These are phyloP conservation scores for Sergeia podlipaevii DNA, from an alignment of 208 protist species.

Conservation along the genomic window DNA sequence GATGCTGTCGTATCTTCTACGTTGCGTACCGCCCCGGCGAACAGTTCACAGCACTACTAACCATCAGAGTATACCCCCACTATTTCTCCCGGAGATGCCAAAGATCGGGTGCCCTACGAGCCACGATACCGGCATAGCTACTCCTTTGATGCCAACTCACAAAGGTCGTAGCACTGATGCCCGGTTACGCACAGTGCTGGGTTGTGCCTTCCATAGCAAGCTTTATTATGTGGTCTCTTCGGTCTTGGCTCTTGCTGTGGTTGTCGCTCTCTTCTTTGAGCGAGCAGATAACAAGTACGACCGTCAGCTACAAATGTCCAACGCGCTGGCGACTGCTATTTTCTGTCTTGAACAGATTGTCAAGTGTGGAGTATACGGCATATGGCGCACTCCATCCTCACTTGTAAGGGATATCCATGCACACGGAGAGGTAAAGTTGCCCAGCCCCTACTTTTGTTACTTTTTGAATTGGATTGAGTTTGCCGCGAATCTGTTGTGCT, in stretches of 20 bases:
- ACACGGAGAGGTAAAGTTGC: background rate
- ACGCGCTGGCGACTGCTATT: slow-evolving; percentile 47
- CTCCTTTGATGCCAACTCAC: too few relatives aligned
- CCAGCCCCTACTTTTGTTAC: slow-evolving; percentile 34
- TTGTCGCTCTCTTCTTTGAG: slow-evolving; percentile 60
- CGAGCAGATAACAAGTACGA: slow-evolving; percentile 9
- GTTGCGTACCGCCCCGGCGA: too few relatives aligned
- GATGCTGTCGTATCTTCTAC: too few relatives aligned
- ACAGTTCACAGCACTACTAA: too few relatives aligned
- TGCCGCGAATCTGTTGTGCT: slow-evolving; percentile 25
- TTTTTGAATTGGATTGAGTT: slow-evolving; percentile 52
- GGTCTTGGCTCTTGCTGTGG: slow-evolving; percentile 27
- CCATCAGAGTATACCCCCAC: too few relatives aligned
- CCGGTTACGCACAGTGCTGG: too few relatives aligned
- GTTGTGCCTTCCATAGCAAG: too few relatives aligned
- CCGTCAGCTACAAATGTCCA: slow-evolving; percentile 11
- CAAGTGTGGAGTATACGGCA: slow-evolving; percentile 48
- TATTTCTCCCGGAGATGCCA: too few relatives aligned
- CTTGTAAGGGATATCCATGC: background rate
- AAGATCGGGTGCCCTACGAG: too few relatives aligned
- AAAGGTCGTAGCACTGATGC: too few relatives aligned
- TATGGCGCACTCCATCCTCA: slow-evolving; percentile 4
- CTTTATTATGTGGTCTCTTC: slow-evolving; percentile 28
- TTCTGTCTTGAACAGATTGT: slow-evolving; percentile 53
- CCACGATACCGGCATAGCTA: too few relatives aligned